A percentile compares a stretch with the other conserved stretches of the same genome.
These are phyloP conservation scores for Boletus rubropictus DNA, from an alignment of 768 basidiomycete genomes.

Conservation along the genomic window DNA sequence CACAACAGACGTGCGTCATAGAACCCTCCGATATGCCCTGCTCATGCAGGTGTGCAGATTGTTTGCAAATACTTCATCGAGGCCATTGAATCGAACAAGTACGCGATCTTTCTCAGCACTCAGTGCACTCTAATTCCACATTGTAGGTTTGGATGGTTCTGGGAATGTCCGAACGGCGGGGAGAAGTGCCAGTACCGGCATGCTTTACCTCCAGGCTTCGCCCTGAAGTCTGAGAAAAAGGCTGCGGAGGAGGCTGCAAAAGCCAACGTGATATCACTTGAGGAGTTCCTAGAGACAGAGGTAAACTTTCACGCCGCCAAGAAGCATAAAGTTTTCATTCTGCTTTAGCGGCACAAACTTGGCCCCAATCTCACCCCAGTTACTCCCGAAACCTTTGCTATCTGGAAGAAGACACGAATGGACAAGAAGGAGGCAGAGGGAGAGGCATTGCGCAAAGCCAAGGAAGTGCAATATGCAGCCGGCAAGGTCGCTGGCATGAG, in stretches of 20 bases:
- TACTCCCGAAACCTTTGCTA: slow-evolving; percentile 83
- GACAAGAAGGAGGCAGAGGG: slow-evolving; percentile 91
- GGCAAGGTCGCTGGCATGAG: slow-evolving; percentile 94
- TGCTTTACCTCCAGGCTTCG: slow-evolving; percentile 92
- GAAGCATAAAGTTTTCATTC: not conserved
- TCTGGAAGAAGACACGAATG: slow-evolving; percentile 93
- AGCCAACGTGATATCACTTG: slow-evolving; percentile 81
- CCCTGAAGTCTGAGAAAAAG: slow-evolving; percentile 91
- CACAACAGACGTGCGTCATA: slow-evolving; percentile 71
- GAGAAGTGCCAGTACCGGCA: slow-evolving; percentile 90
- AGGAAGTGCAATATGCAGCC: slow-evolving; percentile 73
- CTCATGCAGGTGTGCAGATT: slow-evolving; percentile 48
- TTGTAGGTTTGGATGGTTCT: slow-evolving; percentile 85
- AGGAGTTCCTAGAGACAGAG: slow-evolving; percentile 98
- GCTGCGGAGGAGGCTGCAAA: slow-evolving; percentile 87
- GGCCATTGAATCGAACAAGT: slow-evolving; percentile 90
- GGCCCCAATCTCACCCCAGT: slow-evolving; percentile 88
- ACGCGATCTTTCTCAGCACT: slow-evolving; percentile 6
- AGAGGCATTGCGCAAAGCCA: slow-evolving; percentile 75
- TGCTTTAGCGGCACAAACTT: slow-evolving; percentile 82
- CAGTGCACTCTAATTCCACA: not conserved
- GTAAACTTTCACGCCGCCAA: slow-evolving; percentile 37
- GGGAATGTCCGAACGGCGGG: slow-evolving; percentile 83
- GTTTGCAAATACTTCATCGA: slow-evolving; percentile 98
- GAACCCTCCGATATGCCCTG: not conserved